Percentiles rank a stretch among this genome's conserved stretches.
Evolutionary conservation across 495 filamentous ascomycete species (phyloP).

Genomic region (Emericellopsis terricola): DNA sequence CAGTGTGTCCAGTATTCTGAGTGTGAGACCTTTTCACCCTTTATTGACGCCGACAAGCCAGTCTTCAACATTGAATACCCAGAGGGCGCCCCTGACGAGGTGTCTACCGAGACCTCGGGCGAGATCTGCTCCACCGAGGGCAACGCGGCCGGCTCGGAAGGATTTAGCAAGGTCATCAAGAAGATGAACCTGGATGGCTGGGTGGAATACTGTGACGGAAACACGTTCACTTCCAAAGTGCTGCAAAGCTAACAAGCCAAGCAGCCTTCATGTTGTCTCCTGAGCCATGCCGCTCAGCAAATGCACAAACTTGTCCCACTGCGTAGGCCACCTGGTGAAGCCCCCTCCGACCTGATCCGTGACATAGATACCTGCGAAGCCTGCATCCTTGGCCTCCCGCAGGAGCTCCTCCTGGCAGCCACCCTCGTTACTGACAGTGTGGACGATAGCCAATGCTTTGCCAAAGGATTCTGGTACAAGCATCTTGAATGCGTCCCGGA

Average conservation of each 20-base stretch:
- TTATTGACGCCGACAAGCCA: constrained; percentile 40
- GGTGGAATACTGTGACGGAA: constrained; percentile 28
- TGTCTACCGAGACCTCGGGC: constrained; percentile 12
- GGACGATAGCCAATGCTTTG: background rate
- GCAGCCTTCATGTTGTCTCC: background rate
- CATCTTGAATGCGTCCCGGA: background rate
- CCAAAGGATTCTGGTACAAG: background rate
- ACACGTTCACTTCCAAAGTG: background rate
- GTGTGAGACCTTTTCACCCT: constrained; percentile 36
- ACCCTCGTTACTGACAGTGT: too few species aligned
- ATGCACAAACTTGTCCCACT: background rate
- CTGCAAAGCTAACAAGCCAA: background rate
- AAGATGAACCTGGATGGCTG: constrained; percentile 41
- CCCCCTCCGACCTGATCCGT: background rate
- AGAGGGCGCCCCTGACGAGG: constrained; percentile 16
- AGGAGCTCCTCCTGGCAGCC: too few species aligned
- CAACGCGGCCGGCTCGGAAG: constrained; percentile 5
- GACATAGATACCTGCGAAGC: background rate
- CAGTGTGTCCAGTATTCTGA: constrained; percentile 40
- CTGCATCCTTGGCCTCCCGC: too few species aligned
- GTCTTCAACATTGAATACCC: constrained; percentile 64
- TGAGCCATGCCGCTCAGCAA: too few species aligned
- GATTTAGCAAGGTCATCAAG: constrained; percentile 48
- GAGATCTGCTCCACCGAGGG: constrained; percentile 1
- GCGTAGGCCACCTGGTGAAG: background rate